Percentiles rank a stretch among this genome's conserved stretches.
Evolutionary conservation across 2,329 filamentous ascomycete species (phyloP).

Genomic region (Exophiala viscosa): DNA sequence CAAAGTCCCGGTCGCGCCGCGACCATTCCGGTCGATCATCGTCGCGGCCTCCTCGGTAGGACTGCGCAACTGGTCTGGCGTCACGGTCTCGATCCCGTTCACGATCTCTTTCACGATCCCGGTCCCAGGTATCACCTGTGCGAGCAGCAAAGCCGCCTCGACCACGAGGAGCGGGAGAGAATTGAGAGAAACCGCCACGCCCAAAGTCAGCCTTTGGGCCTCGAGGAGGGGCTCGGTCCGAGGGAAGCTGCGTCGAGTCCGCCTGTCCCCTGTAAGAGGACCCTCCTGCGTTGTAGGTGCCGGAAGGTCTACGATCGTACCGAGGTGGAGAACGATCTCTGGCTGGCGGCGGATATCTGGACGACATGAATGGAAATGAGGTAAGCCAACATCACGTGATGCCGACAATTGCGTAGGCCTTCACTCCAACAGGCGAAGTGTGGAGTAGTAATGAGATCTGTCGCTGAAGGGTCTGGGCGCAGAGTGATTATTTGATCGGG

Average conservation of each 20-base stretch:
- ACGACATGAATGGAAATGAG: constrained; percentile 15
- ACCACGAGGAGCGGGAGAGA: constrained; percentile 38
- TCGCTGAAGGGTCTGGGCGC: neutral
- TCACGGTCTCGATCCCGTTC: constrained; percentile 41
- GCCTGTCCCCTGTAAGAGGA: constrained; percentile 53
- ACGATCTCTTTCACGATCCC: constrained; percentile 13
- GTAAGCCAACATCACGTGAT: constrained; percentile 3
- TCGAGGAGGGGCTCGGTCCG: constrained; percentile 68
- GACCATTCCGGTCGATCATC: constrained; percentile 42
- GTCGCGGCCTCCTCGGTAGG: constrained; percentile 39
- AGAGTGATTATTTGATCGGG: neutral
- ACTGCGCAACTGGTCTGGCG: constrained; percentile 34
- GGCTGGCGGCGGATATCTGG: constrained; percentile 54
- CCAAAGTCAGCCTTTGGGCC: constrained; percentile 73
- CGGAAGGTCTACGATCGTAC: constrained; percentile 70
- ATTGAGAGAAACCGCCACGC: constrained; percentile 46
- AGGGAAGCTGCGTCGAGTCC: constrained; percentile 54
- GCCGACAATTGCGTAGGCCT: neutral
- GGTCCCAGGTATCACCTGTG: constrained; percentile 49
- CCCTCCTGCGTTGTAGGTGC: constrained; percentile 55
- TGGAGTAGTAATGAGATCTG: neutral
- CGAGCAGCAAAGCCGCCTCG: constrained; percentile 54
- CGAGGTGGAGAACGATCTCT: constrained; percentile 65
- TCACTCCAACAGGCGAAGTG: neutral
- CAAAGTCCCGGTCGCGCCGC: constrained; percentile 47